Base-by-base conservation (phyloP, 768 basidiomycete species). In the Leccinum uliginosum region DNA sequence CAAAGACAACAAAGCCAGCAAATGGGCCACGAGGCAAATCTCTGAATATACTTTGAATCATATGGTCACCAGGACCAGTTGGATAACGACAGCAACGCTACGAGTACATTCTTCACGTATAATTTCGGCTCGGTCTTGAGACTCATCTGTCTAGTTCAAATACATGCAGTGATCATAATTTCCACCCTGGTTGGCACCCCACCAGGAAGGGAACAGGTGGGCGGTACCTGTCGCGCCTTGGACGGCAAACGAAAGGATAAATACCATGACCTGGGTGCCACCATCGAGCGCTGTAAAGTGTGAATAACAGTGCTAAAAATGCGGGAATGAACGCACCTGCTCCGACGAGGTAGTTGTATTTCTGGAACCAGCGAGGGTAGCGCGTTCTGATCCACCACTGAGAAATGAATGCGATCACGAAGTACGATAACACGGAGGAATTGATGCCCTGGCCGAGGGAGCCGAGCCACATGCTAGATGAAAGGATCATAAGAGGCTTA, bases 131-230 rank as follows among this genome's bases (percentile, higher is more conserved):
- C 17, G 35, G n/a, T 38, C n/a, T n/a, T 38, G 38, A 10, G 10
- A n/a, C n/a, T n/a, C 17, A 10, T 38, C 38, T 10, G 9, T n/a
- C 38, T 38, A 38, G 17, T 12, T 15, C 19, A 67, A 57, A 57
- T 49, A 40, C 46, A 59, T n/a, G 50, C 68, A 71, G 9, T 21
- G 64, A 46, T 70, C 69, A 24, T 69, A 74, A 62, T 76, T 72
- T 63, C 80, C 80, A 38, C 63, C 65, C 55, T 83, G 80, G 62
- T 83, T 82, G 7, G 81, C 81, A 19, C 80, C 80, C 83, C 80
- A 83, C 83, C 82, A 83, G 53, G 73, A 57, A n/a, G 82, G 80
- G 70, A 83, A 83, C 24, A 79, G 59, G 60, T 81, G 77, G 0
- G 80, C 64, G 1, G 69, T 64, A 11, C 82, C 81, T 5, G 77